Evolutionary conservation across 768 basidiomycete genomes (phyloP).

Genomic region (Kockovaella imperatae): DNA sequence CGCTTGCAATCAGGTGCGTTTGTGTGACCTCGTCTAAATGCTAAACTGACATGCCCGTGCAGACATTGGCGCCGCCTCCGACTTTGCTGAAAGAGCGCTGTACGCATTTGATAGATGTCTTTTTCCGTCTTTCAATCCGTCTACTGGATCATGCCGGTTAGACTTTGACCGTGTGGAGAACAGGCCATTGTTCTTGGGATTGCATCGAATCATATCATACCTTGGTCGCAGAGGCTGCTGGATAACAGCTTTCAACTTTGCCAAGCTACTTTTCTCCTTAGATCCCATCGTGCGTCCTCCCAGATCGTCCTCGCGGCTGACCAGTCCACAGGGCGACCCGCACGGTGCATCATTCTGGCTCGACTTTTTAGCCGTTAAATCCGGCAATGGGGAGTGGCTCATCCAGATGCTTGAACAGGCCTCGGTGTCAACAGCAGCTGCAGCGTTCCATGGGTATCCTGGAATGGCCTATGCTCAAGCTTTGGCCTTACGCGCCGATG

Average conservation of each 20-base stretch:
- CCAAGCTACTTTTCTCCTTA: slow-evolving; percentile 71
- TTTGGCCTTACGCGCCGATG: slow-evolving; percentile 56
- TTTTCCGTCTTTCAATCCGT: slow-evolving; percentile 76
- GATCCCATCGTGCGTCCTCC: slow-evolving; percentile 52
- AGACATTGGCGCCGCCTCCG: slow-evolving; percentile 78
- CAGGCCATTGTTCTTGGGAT: slow-evolving; percentile 78
- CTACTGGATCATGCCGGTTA: slow-evolving; percentile 68
- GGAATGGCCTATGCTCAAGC: slow-evolving; percentile 49
- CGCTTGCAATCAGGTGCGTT: slow-evolving; percentile 73
- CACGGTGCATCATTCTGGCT: slow-evolving; percentile 70
- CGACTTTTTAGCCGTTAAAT: slow-evolving; percentile 76
- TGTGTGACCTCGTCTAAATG: background rate
- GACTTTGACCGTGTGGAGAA: slow-evolving; percentile 87
- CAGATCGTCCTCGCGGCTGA: background rate
- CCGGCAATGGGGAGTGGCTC: slow-evolving; percentile 72
- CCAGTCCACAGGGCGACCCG: slow-evolving; percentile 54
- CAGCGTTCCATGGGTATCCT: slow-evolving; percentile 61
- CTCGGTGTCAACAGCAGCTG: slow-evolving; percentile 40
- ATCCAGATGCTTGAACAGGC: slow-evolving; percentile 54
- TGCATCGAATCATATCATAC: slow-evolving; percentile 78
- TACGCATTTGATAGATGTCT: slow-evolving; percentile 90
- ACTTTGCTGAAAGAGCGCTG: slow-evolving; percentile 83
- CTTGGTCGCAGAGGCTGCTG: slow-evolving; percentile 81
- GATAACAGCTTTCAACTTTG: slow-evolving; percentile 84
- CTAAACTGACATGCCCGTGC: background rate